phyloP scores from a whole-genome alignment of 495 filamentous ascomycete species.

The Bryoglossum gracile region DNA sequence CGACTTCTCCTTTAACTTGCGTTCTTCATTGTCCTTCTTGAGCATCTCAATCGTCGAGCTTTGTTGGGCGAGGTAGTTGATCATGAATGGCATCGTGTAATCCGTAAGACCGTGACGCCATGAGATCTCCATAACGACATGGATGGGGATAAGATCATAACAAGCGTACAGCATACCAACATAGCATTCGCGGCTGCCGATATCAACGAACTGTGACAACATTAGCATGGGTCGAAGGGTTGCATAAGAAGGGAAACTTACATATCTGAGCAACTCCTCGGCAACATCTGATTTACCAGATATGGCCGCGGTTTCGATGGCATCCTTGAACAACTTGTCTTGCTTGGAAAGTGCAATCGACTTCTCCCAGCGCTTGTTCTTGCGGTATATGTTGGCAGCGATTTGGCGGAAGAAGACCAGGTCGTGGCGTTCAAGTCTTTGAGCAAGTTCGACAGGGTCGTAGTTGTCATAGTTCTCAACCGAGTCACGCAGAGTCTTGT shows the following conservation, averaged over 20 bases:
- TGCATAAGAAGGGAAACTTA: slow-evolving; percentile 48
- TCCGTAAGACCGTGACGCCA: slow-evolving; percentile 94
- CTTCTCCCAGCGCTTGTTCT: slow-evolving; percentile 99
- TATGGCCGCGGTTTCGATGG: slow-evolving; percentile 97
- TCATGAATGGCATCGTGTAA: slow-evolving; percentile 99
- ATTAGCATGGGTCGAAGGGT: not conserved
- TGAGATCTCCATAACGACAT: slow-evolving; percentile 89
- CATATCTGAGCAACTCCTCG: slow-evolving; percentile 91
- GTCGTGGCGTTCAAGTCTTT: slow-evolving; percentile 90
- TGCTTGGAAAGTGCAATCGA: slow-evolving; percentile 98
- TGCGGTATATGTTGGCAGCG: slow-evolving; percentile 95
- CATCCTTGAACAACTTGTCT: slow-evolving; percentile 99
- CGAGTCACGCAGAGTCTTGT: slow-evolving; percentile 97
- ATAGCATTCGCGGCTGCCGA: slow-evolving; percentile 98
- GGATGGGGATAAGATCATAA: slow-evolving; percentile 91
- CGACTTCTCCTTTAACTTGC: slow-evolving; percentile 79
- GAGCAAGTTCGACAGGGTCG: slow-evolving; percentile 89
- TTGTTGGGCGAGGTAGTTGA: slow-evolving; percentile 91
- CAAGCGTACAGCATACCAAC: slow-evolving; percentile 98
- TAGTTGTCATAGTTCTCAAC: slow-evolving; percentile 99
- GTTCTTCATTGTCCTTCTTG: slow-evolving; percentile 95
- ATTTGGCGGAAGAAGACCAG: slow-evolving; percentile 99
- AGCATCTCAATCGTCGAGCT: slow-evolving; percentile 74
- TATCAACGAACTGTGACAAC: slow-evolving; percentile 84
- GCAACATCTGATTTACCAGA: slow-evolving; percentile 86